Evolutionary conservation across 768 basidiomycete species (phyloP).

Genomic region (Suillus hirtellus): DNA sequence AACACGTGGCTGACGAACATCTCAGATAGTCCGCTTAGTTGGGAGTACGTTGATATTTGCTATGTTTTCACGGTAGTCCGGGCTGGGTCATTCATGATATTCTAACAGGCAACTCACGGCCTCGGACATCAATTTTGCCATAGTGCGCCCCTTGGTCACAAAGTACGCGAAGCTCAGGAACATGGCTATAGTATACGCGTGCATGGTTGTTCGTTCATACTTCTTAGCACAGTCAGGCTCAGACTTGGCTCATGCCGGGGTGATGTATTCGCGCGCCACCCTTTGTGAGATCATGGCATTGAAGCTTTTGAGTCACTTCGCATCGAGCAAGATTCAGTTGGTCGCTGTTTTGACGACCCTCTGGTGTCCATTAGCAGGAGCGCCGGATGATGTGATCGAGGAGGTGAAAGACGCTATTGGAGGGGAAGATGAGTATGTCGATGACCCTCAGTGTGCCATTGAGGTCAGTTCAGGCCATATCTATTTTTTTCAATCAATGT

Average conservation of each 20-base stretch:
- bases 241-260: slow-evolving; percentile 75
- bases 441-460: slow-evolving; percentile 77
- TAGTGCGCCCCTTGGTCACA: slow-evolving; percentile 74
- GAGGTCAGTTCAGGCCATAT: slow-evolving; percentile 56
- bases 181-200: slow-evolving; percentile 72
- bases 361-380: slow-evolving; percentile 86
- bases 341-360: slow-evolving; percentile 74
- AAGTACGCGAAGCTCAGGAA: slow-evolving; percentile 80
- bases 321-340: slow-evolving; percentile 72
- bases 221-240: slow-evolving; percentile 69
- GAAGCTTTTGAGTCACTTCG: slow-evolving; percentile 78
- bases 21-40: slow-evolving; percentile 69
- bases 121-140: slow-evolving; percentile 77
- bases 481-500: neutral
- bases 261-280: slow-evolving; percentile 71
- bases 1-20: slow-evolving; percentile 9
- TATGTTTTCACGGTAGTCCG: slow-evolving; percentile 4
- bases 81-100: slow-evolving; percentile 8
- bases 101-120: slow-evolving; percentile 71
- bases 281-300: slow-evolving; percentile 89
- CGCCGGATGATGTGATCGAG: slow-evolving; percentile 61
- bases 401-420: slow-evolving; percentile 61
- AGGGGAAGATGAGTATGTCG: slow-evolving; percentile 55
- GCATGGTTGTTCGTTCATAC: slow-evolving; percentile 76
- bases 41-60: slow-evolving; percentile 60